Evolutionary conservation across 345 rosid genomes (phyloP).

Genomic region (Jatropha curcas): DNA sequence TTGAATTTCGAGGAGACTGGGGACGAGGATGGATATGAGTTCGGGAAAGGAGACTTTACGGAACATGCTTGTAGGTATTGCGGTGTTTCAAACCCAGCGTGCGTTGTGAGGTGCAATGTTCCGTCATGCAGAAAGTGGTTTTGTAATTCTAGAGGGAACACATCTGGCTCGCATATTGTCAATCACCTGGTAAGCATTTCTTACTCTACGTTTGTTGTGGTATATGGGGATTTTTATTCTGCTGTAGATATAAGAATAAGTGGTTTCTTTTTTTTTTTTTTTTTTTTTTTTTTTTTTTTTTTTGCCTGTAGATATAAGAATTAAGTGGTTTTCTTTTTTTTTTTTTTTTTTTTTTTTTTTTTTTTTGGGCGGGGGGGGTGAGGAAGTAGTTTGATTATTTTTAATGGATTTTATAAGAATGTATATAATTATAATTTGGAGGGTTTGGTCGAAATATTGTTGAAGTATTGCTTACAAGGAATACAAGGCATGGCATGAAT

Average conservation of each 20-base stretch:
- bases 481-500: background rate
- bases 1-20: conserved; percentile 95
- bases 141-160: conserved; percentile 97
- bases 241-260: background rate
- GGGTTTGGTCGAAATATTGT: background rate
- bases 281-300: too few species aligned
- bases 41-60: conserved; percentile 74
- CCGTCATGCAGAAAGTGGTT: conserved; percentile 99
- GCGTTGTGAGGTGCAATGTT: conserved; percentile 96
- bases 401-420: too few species aligned
- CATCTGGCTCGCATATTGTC: conserved; percentile 98
- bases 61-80: conserved; percentile 98
- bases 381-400: background rate
- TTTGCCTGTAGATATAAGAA: too few species aligned
- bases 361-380: background rate
- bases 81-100: conserved; percentile 96
- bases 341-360: too few species aligned
- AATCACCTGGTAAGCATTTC: conserved; percentile 82
- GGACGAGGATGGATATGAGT: conserved; percentile 74
- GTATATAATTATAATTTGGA: too few species aligned
- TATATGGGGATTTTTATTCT: background rate
- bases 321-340: too few species aligned
- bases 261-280: too few species aligned
- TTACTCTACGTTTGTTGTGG: background rate
- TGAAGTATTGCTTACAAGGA: background rate